Percentiles rank a stretch among this genome's conserved stretches.
Conservation (phyloP, 2,329 filamentous ascomycete species). For the Claviceps digitariae region DNA sequence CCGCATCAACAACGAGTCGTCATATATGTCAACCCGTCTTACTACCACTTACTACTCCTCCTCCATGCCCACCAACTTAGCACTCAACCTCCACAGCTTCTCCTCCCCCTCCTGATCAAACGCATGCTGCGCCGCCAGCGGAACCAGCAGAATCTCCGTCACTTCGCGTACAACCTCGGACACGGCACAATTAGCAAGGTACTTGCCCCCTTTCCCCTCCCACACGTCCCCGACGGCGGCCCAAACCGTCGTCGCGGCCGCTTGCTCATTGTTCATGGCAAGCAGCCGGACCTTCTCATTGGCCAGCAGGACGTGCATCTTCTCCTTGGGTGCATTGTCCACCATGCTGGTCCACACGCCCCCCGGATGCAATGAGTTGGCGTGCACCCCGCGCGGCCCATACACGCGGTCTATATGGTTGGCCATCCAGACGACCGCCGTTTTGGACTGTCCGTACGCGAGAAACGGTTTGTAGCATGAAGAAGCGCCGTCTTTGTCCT, state of each 20-base stretch:
- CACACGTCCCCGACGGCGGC: constrained; percentile 27
- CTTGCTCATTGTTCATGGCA: constrained; percentile 19
- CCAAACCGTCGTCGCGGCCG: constrained; percentile 33
- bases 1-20: no score
- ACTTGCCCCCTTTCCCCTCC: constrained; percentile 33
- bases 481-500: neutral
- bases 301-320: neutral
- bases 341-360: neutral
- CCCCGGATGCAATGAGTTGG: constrained; percentile 24
- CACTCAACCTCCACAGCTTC: neutral
- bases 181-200: constrained; percentile 25
- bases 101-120: neutral
- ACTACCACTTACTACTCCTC: neutral
- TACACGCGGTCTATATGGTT: constrained; percentile 36
- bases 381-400: constrained; percentile 27
- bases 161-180: neutral
- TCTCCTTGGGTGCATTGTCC: constrained; percentile 1
- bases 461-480: constrained; percentile 4
- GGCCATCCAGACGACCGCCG: constrained; percentile 35
- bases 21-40: no score
- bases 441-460: constrained; percentile 34
- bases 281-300: neutral
- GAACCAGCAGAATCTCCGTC: neutral
- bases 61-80: neutral
- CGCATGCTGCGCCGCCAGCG: neutral